phyloP scores from a whole-genome alignment of 805 yeast species.

The Metschnikowia kofuensis region DNA sequence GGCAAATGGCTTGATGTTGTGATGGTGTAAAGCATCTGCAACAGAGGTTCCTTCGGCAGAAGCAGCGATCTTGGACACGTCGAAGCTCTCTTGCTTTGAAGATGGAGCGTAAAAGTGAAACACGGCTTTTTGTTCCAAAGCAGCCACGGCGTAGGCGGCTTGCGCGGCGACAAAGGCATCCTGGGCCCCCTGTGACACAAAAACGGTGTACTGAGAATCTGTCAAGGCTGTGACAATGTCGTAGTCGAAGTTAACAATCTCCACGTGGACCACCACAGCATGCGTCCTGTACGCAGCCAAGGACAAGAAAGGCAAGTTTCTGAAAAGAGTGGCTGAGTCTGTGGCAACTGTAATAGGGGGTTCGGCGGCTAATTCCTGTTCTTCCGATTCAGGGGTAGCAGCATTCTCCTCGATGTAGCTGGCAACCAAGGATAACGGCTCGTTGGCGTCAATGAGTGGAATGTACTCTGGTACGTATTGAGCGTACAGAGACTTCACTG shows the following conservation, averaged over 20 bases:
- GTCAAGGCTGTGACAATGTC: constrained; percentile 69
- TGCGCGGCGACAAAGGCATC: constrained; percentile 55
- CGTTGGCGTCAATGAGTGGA: constrained; percentile 44
- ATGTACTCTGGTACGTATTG: constrained; percentile 21
- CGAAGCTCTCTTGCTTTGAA: constrained; percentile 14
- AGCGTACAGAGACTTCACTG: constrained; percentile 35
- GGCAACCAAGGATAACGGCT: constrained; percentile 48
- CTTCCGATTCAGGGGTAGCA: constrained; percentile 14
- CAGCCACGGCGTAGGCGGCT: constrained; percentile 58
- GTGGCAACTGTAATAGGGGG: constrained; percentile 46
- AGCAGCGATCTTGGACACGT: constrained; percentile 3
- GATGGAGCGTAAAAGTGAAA: constrained; percentile 62
- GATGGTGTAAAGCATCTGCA: constrained; percentile 23
- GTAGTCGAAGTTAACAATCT: constrained; percentile 59
- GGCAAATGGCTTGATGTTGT: constrained; percentile 29
- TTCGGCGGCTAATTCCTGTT: background rate
- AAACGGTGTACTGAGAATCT: constrained; percentile 59
- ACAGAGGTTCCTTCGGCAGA: constrained; percentile 9
- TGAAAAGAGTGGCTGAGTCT: constrained; percentile 51
- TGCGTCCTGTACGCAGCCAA: constrained; percentile 31
- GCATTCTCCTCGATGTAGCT: constrained; percentile 22
- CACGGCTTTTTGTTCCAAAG: constrained; percentile 50
- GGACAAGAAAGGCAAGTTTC: constrained; percentile 58
- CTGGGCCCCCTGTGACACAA: constrained; percentile 61
- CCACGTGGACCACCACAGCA: constrained; percentile 60